These are phyloP conservation scores for Geotrichum carabidarum DNA, from an alignment of 1,139 yeast genomes.

Conservation along the genomic window DNA sequence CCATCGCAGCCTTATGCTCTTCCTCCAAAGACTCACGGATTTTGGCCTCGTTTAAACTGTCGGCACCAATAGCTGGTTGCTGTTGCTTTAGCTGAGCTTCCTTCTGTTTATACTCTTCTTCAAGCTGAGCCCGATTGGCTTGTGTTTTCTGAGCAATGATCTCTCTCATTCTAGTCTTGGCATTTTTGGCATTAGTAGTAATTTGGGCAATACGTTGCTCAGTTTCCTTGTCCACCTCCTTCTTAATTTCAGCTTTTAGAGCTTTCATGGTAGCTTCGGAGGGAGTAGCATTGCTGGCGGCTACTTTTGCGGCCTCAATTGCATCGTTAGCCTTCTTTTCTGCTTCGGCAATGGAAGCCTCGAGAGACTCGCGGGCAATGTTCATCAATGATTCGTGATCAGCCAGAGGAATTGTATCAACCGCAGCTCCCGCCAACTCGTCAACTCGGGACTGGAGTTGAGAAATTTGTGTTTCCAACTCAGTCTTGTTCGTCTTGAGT, in stretches of 20 bases:
- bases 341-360: constrained; percentile 9
- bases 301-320: constrained; percentile 10
- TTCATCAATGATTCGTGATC: constrained; percentile 18
- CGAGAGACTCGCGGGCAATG: constrained; percentile 10
- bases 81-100: not conserved
- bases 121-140: constrained; percentile 2
- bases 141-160: constrained; percentile 4
- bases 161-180: constrained; percentile 2
- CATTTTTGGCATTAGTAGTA: not conserved
- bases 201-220: constrained; percentile 15
- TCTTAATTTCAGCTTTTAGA: constrained; percentile 1
- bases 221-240: constrained; percentile 2
- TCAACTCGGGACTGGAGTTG: constrained; percentile 17
- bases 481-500: constrained; percentile 12
- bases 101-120: constrained; percentile 11
- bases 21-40: constrained; percentile 16
- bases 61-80: not conserved
- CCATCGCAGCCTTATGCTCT: constrained; percentile 12
- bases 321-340: constrained; percentile 9
- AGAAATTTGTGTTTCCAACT: constrained; percentile 15
- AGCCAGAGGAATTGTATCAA: not conserved
- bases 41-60: not conserved
- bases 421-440: not conserved
- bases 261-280: constrained; percentile 7
- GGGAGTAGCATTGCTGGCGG: constrained; percentile 1